These are phyloP conservation scores for Excoecaria cochinchinensis DNA, from an alignment of 345 rosid genomes.

Conservation along the genomic window DNA sequence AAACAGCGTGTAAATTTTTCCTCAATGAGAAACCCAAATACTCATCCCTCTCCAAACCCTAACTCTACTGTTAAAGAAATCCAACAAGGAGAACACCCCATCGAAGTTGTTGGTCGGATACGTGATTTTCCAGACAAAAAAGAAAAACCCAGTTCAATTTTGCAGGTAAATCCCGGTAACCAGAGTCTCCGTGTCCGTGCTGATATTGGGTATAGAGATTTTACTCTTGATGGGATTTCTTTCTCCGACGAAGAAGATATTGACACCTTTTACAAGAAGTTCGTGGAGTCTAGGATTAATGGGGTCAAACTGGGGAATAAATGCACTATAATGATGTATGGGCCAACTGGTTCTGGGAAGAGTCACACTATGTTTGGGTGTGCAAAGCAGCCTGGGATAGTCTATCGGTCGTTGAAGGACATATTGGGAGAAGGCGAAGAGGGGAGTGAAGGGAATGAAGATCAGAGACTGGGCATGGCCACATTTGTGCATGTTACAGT, in stretches of 20 bases:
- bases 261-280: slow-evolving; percentile 68
- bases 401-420: slow-evolving; percentile 64
- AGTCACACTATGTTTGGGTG: slow-evolving; percentile 97
- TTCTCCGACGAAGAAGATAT: slow-evolving; percentile 76
- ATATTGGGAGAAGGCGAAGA: slow-evolving; percentile 68
- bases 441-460: slow-evolving; percentile 27
- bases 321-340: slow-evolving; percentile 95
- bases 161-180: slow-evolving; percentile 59
- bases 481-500: slow-evolving; percentile 87
- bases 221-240: slow-evolving; percentile 83
- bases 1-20: slow-evolving; percentile 71
- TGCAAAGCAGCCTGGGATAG: slow-evolving; percentile 85
- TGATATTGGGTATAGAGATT: slow-evolving; percentile 85
- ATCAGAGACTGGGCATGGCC: slow-evolving; percentile 33
- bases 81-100: slow-evolving; percentile 67
- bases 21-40: slow-evolving; percentile 34
- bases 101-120: slow-evolving; percentile 83
- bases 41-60: slow-evolving; percentile 46
- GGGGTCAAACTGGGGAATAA: slow-evolving; percentile 79
- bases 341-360: slow-evolving; percentile 96
- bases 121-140: slow-evolving; percentile 62
- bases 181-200: slow-evolving; percentile 71
- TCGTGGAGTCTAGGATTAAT: slow-evolving; percentile 65
- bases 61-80: slow-evolving; percentile 42
- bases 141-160: slow-evolving; percentile 50